Base-by-base conservation (phyloP, 139 green algal genomes). In the Chlamydomonas sp. region DNA sequence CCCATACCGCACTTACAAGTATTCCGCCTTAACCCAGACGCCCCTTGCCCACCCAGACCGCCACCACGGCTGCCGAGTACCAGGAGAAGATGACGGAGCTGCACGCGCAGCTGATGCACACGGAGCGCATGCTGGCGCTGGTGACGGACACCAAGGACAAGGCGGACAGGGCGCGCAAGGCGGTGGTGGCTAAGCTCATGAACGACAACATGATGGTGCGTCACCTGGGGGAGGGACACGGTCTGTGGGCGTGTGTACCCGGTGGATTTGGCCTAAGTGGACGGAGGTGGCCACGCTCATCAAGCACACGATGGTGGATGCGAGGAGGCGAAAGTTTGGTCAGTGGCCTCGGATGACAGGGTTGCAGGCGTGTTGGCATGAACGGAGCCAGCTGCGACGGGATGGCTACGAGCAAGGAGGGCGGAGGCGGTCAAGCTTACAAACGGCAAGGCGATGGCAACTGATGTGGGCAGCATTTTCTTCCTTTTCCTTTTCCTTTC, bases 71-170 rank as follows among this genome's bases (percentile, higher is more conserved):
- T 67, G 17, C 85, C 60, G 88, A 91, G 71, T 76, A 67, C 77
- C 16, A 71, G 17, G 78, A 85, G 61, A 86, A 91, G 88, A 85
- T 91, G 17, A 59, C 4, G 17, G 88, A 91, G 83, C 66, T 91
- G 66, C 88, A 91, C 62, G 77, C 83, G 15, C 83, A 92, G 79
- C 63, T 92, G 78, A 79, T 89, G 85, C 89, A 92, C 79, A 84
- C 85, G 4, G 83, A 92, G 89, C 66, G 68, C 57, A 89, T 92
- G 84, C 66, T 89, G 71, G 4, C 60, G 2, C 83, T 82, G 74
- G 31, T 88, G 83, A 76, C 83, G 62, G 83, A 88, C 63, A 88
- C 83, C 63, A 88, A 88, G 83, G 74, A 81, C 63, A 88, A 88
- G 75, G 73, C 73, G 49, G 83, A 88, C 75, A 69, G 61, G 82